These are phyloP conservation scores for Yamadazyma sp. DNA, from an alignment of 1,139 yeast species.

Conservation along the genomic window DNA sequence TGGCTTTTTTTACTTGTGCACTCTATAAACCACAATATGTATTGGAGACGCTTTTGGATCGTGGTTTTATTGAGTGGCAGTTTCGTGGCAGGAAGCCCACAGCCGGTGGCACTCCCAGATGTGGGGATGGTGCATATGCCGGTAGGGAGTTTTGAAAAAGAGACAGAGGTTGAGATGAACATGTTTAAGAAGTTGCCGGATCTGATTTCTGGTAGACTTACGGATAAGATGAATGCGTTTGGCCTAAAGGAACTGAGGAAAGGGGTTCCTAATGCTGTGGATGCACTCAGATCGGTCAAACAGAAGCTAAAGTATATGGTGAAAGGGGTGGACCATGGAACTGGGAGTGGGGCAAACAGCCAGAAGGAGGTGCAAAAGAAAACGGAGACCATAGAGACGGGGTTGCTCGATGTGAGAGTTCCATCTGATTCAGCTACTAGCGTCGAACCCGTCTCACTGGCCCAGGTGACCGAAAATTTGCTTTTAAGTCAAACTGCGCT, in stretches of 20 bases:
- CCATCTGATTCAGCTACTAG: too few relatives aligned
- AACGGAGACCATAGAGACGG: too few relatives aligned
- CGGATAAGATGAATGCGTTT: too few relatives aligned
- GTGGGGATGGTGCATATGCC: neutral
- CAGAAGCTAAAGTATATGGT: conserved; percentile 1
- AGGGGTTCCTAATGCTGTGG: neutral
- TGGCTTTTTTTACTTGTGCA: neutral
- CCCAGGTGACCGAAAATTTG: too few relatives aligned
- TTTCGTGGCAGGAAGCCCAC: too few relatives aligned
- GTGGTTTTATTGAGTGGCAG: too few relatives aligned
- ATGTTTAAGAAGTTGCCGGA: neutral
- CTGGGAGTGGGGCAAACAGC: too few relatives aligned
- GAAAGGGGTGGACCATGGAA: conserved; percentile 1
- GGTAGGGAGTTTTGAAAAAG: neutral
- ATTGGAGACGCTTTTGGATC: neutral
- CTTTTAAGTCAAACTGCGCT: too few relatives aligned
- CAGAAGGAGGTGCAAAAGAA: too few relatives aligned
- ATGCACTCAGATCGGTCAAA: neutral
- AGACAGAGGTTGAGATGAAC: neutral
- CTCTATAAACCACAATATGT: neutral
- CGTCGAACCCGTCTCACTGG: too few relatives aligned
- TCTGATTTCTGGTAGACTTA: neutral
- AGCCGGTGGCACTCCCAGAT: neutral
- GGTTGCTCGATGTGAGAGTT: too few relatives aligned
- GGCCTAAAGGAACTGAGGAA: neutral